Evolutionary conservation across 306 rosid genomes (phyloP).

Genomic region (Quercus gilva): DNA sequence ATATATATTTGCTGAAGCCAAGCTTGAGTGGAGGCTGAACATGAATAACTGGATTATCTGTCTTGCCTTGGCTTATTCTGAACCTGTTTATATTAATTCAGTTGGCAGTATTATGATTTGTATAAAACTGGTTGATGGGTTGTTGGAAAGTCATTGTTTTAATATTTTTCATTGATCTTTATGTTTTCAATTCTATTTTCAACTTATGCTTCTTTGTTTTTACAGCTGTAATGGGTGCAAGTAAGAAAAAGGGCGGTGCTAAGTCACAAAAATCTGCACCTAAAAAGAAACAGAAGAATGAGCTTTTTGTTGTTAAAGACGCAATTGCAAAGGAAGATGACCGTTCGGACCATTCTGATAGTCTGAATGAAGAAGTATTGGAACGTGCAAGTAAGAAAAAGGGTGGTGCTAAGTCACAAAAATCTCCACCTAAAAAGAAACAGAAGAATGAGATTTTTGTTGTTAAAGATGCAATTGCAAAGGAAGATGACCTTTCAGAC

Average conservation of each 20-base stretch:
- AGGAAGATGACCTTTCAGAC: conserved; percentile 29
- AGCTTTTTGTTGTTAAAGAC: conserved; percentile 28
- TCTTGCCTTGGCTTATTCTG: not conserved
- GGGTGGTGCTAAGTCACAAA: conserved; percentile 23
- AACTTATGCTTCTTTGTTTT: not conserved
- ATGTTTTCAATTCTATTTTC: not conserved
- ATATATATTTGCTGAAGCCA: not conserved
- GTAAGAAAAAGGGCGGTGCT: conserved; percentile 33
- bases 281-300: conserved; percentile 47
- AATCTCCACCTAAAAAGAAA: conserved; percentile 31
- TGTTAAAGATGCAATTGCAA: conserved; percentile 26
- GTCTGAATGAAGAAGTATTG: conserved; percentile 37
- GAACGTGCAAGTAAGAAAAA: conserved; percentile 37
- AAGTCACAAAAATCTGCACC: conserved; percentile 26
- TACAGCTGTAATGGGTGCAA: conserved; percentile 38
- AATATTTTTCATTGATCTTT: not conserved
- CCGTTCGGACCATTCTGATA: conserved; percentile 31
- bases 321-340: conserved; percentile 23
- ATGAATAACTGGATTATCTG: not conserved
- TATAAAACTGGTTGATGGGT: not conserved
- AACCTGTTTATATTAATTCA: not conserved
- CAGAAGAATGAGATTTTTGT: conserved; percentile 40
- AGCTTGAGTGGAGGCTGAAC: not conserved
- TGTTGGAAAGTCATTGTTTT: not conserved
- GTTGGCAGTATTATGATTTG: not conserved